Evolutionary conservation across 495 filamentous ascomycete species (phyloP).

Genomic region (Tuber aestivum): DNA sequence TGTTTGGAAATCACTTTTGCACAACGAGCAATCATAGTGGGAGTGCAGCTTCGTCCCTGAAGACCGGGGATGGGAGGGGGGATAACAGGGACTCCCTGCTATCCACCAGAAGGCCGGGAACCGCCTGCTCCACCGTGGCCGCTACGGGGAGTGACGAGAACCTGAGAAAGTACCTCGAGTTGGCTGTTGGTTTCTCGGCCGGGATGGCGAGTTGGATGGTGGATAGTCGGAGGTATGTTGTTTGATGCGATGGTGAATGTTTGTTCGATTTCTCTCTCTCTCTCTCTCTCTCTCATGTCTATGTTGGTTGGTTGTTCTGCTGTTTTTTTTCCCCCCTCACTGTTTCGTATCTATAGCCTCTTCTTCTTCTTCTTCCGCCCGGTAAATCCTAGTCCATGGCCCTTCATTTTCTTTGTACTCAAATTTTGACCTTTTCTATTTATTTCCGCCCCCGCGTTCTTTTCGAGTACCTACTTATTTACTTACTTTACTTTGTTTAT

Average conservation of each 20-base stretch:
- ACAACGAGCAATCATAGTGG: background rate
- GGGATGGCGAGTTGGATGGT: constrained; percentile 42
- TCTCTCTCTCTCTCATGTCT: background rate
- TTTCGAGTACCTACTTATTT: constrained; percentile 4
- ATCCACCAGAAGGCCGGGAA: background rate
- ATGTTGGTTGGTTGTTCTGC: background rate
- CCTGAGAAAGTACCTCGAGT: constrained; percentile 30
- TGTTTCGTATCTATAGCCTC: too few relatives aligned
- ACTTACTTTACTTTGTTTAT: too few relatives aligned
- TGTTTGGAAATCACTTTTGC: background rate
- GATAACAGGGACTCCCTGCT: background rate
- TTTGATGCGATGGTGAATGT: background rate
- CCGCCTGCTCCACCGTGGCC: background rate
- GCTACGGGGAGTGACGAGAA: constrained; percentile 21
- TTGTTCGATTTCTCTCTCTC: too few relatives aligned
- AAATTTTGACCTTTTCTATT: background rate
- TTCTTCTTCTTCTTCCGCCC: too few relatives aligned
- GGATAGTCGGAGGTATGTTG: constrained; percentile 33
- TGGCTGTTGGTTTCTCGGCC: constrained; percentile 37
- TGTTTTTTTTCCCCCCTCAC: too few relatives aligned
- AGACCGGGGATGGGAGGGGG: background rate
- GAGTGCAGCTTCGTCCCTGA: background rate
- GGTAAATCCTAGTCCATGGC: background rate
- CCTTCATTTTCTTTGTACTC: background rate
- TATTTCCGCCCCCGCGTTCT: background rate